These are phyloP conservation scores for Terfezia boudieri DNA, from an alignment of 495 filamentous ascomycete genomes.

Conservation along the genomic window DNA sequence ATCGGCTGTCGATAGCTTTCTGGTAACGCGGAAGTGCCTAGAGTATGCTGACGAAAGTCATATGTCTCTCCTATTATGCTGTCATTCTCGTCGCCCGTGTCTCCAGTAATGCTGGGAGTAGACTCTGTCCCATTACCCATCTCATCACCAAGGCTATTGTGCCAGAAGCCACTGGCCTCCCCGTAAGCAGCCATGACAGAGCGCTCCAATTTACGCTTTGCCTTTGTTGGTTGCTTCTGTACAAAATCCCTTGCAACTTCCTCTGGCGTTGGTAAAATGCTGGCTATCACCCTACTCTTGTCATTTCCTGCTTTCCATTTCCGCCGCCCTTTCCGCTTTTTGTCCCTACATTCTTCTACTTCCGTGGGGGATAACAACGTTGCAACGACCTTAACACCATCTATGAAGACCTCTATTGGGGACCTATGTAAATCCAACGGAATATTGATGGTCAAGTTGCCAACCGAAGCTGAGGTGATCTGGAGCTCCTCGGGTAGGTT, in stretches of 20 bases:
- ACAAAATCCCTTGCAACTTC: not conserved
- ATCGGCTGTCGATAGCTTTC: slow-evolving; percentile 46
- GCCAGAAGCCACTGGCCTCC: not conserved
- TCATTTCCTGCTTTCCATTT: not conserved
- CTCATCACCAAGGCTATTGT: not conserved
- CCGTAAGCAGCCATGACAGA: slow-evolving; percentile 1
- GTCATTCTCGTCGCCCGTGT: slow-evolving; percentile 2
- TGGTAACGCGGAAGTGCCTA: slow-evolving; percentile 46
- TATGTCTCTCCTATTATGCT: slow-evolving; percentile 49
- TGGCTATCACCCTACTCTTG: not conserved
- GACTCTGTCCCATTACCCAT: not conserved
- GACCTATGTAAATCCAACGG: slow-evolving; percentile 14
- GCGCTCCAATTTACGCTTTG: slow-evolving; percentile 6
- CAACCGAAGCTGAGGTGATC: slow-evolving; percentile 14
- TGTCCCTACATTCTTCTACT: not conserved
- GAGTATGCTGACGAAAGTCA: slow-evolving; percentile 69
- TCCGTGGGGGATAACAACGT: slow-evolving; percentile 3
- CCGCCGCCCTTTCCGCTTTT: not conserved
- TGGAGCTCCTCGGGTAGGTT: slow-evolving; percentile 2
- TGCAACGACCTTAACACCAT: slow-evolving; percentile 6
- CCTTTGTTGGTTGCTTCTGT: not conserved
- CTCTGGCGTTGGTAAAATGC: not conserved
- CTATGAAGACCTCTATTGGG: slow-evolving; percentile 12
- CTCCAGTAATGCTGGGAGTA: not conserved
- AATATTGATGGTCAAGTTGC: slow-evolving; percentile 15